Conservation (phyloP, 139 green algal genomes). For the Chlamydomonas asymmetrica region DNA sequence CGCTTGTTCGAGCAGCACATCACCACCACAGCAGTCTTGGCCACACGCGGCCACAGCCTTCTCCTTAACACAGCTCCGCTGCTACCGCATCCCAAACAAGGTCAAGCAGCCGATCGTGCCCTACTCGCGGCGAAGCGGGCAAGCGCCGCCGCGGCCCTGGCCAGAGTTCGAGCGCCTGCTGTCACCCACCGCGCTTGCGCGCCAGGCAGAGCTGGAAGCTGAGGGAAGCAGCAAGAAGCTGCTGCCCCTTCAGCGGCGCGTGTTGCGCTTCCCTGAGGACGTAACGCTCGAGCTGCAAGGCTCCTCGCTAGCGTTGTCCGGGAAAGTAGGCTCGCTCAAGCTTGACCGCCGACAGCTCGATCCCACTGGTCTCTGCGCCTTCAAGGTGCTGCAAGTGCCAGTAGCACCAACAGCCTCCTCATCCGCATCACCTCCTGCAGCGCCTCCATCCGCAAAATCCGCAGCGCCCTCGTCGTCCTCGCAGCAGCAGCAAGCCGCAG, state of each 20-base stretch:
- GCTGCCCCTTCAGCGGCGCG: conserved; percentile 30
- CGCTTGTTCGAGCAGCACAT: too few relatives aligned
- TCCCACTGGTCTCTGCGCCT: conserved; percentile 48
- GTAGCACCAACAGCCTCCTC: background rate
- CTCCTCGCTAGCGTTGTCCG: background rate
- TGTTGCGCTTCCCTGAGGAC: conserved; percentile 34
- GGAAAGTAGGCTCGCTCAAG: background rate
- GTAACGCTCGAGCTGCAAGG: conserved; percentile 14
- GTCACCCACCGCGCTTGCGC: background rate
- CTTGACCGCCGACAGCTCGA: conserved; percentile 39
- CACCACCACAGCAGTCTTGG: too few relatives aligned
- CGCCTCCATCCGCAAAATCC: background rate
- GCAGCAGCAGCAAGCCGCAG: background rate
- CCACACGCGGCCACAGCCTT: too few relatives aligned
- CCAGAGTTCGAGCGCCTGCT: conserved; percentile 33
- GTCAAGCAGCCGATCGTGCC: conserved; percentile 12
- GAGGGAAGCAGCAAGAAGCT: background rate
- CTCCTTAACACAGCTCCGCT: conserved; percentile 1
- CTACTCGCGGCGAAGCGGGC: conserved; percentile 24
- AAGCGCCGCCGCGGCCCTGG: conserved; percentile 28
- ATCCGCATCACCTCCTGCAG: background rate
- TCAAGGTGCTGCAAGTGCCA: conserved; percentile 17
- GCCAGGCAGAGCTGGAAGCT: background rate
- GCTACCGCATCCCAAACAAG: conserved; percentile 16
- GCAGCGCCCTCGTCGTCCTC: background rate